These are phyloP conservation scores for Biscutella auriculata DNA, from an alignment of 441 rosid genomes.

Conservation along the genomic window DNA sequence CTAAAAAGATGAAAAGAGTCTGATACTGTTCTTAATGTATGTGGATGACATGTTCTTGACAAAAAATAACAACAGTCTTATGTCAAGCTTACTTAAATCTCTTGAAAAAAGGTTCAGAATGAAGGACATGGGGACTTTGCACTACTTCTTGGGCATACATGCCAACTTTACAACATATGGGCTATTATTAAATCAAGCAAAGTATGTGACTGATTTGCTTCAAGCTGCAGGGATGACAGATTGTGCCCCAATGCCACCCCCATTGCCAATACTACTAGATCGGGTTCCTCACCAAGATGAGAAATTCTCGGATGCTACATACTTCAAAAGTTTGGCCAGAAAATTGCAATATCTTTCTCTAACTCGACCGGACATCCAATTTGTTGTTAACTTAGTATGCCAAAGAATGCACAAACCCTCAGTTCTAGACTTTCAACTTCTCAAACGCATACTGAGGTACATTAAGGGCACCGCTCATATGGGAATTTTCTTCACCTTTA, in stretches of 20 bases:
- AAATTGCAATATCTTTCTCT: not conserved
- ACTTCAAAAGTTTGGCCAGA: not conserved
- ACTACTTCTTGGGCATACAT: too few relatives aligned
- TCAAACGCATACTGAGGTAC: not conserved
- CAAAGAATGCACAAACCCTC: not conserved
- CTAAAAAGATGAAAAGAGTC: not conserved
- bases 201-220: too few relatives aligned
- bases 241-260: not conserved
- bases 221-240: not conserved
- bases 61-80: not conserved
- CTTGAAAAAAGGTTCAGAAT: not conserved
- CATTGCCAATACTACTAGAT: not conserved
- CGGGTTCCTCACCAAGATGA: not conserved
- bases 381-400: not conserved
- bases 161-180: too few relatives aligned
- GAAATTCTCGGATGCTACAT: not conserved
- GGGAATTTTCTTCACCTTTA: too few relatives aligned
- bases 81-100: not conserved
- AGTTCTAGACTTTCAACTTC: not conserved
- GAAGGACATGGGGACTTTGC: not conserved
- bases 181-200: too few relatives aligned
- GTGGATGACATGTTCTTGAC: not conserved
- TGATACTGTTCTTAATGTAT: not conserved
- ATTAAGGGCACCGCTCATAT: not conserved
- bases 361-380: not conserved